These are phyloP conservation scores for Trichoderma asperelloides DNA, from an alignment of 495 filamentous ascomycete species.

Conservation along the genomic window DNA sequence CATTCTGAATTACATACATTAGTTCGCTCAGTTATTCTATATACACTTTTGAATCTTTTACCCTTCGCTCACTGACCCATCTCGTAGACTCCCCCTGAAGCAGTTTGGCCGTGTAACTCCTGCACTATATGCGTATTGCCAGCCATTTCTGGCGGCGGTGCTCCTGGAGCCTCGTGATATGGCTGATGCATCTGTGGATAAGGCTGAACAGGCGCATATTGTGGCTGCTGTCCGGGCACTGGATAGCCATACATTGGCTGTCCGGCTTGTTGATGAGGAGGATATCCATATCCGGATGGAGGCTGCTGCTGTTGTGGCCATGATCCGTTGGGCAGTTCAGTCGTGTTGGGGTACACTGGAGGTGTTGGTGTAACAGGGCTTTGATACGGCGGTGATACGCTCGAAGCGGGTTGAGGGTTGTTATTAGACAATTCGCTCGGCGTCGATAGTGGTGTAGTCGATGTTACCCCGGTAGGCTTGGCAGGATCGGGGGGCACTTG, in stretches of 20 bases:
- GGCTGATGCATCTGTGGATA: background rate
- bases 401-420: background rate
- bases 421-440: background rate
- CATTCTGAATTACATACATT: conserved; percentile 1
- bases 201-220: background rate
- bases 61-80: background rate
- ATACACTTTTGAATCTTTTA: background rate
- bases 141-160: conserved; percentile 1
- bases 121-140: background rate
- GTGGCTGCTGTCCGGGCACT: background rate
- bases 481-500: background rate
- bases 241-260: background rate
- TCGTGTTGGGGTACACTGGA: background rate
- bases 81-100: background rate
- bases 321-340: background rate
- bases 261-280: background rate
- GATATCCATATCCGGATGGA: background rate
- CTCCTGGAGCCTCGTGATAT: background rate
- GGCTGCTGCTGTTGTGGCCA: background rate
- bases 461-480: background rate
- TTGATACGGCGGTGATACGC: background rate
- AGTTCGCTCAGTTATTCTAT: background rate
- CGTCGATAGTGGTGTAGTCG: background rate
- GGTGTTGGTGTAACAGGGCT: background rate
- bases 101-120: background rate